phyloP scores from a whole-genome alignment of 1,139 yeast genomes.

The Debaryomyces fabryi region DNA sequence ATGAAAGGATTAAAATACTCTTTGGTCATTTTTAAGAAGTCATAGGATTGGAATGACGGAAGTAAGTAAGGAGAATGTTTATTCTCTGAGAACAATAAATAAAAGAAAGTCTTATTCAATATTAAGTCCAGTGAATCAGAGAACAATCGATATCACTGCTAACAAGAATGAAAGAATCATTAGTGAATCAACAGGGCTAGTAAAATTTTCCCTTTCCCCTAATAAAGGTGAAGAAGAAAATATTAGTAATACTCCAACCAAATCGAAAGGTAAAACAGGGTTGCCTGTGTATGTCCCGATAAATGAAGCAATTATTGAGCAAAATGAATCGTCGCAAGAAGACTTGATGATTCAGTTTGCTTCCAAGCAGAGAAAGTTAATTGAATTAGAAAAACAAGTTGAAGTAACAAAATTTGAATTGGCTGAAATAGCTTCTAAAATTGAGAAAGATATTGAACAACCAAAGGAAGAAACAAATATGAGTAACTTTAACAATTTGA shows the following conservation, averaged over 20 bases:
- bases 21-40: background rate
- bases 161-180: slow-evolving; percentile 17
- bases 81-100: slow-evolving; percentile 13
- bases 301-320: slow-evolving; percentile 8
- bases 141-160: slow-evolving; percentile 3
- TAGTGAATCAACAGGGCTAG: slow-evolving; percentile 26
- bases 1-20: background rate
- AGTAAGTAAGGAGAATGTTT: slow-evolving; percentile 9
- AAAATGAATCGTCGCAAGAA: slow-evolving; percentile 13
- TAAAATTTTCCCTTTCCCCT: slow-evolving; percentile 22
- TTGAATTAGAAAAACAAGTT: slow-evolving; percentile 26
- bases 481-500: slow-evolving; percentile 1
- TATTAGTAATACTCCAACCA: background rate
- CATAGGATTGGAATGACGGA: background rate
- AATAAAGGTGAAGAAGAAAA: slow-evolving; percentile 1
- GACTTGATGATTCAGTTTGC: slow-evolving; percentile 18
- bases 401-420: slow-evolving; percentile 30
- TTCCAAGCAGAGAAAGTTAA: slow-evolving; percentile 28
- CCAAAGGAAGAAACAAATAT: slow-evolving; percentile 7
- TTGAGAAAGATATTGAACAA: slow-evolving; percentile 15
- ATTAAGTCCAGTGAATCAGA: slow-evolving; percentile 13
- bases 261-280: slow-evolving; percentile 14
- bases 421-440: slow-evolving; percentile 28
- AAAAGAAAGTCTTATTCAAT: slow-evolving; percentile 20
- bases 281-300: slow-evolving; percentile 21